Evolutionary conservation across 1,284 basidiomycete species (phyloP), one percentile per base, ranked within the genome.

Genomic region (Paramarasmius palmivorus): DNA sequence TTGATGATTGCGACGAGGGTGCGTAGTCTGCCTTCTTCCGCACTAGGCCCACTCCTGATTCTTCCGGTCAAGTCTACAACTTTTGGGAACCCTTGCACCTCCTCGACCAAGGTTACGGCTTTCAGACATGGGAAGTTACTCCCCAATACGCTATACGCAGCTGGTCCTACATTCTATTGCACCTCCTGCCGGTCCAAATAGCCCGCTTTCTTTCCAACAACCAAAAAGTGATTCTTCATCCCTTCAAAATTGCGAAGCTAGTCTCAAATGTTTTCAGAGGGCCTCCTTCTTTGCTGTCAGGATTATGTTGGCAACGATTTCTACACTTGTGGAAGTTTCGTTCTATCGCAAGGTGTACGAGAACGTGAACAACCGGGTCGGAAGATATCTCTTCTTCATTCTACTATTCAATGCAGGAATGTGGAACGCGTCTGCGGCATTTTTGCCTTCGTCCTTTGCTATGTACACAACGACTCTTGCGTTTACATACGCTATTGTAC

Each of bases 51-150:
- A 35, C 35, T 17, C 46, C 57, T 58, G 34, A 63, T 17, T 23
- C 49, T 42, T 25, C 26, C 42, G 40, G 37, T 22, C 35, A 46
- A 97, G 95, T 96, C 10, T 99, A 89, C 80, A 99, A 99, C 71
- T 99, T 98, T 72, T 99, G 93, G 93, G 97, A 99, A 67, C 96
- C 97, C 20, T 74, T 99, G 32, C 96, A 98, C 71, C 94, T 95
- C 71, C 76, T 95, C 50, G 82, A 86, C 59, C 76, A 86, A 59
- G 92, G 92, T 26, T 77, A 86, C 61, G 93, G 92, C 6, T 98
- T 99, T 70, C 95, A 99, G 72, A 98, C 97, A 1, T 99, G 97
- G 97, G 97, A 99, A 68, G 87, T 93, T 6, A 92, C 95, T 9
- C 95, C 97, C 5, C 73, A 83, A 53, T 98, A 90, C 66, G 88